phyloP scores from a whole-genome alignment of 345 rosid species.

The Turnera subulata region DNA sequence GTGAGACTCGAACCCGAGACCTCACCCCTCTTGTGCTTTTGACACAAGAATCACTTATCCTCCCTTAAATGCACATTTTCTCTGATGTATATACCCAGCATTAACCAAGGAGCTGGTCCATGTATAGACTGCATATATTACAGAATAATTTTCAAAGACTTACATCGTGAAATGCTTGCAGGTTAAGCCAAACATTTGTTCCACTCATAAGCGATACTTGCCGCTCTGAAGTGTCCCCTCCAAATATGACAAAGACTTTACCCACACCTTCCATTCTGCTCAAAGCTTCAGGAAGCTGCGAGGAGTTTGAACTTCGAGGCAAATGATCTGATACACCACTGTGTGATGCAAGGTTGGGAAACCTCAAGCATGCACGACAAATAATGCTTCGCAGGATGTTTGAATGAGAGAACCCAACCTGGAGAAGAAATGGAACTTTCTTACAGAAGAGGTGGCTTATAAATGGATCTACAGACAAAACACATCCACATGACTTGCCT shows the following conservation, averaged over 20 bases:
- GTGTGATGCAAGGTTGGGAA: conserved; percentile 52
- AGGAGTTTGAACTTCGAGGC: conserved; percentile 28
- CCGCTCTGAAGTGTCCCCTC: conserved; percentile 94
- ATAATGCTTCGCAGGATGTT: conserved; percentile 75
- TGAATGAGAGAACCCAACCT: conserved; percentile 97
- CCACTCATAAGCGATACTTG: conserved; percentile 98
- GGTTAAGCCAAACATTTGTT: conserved; percentile 90
- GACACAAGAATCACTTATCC: too few relatives aligned
- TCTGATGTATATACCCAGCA: too few relatives aligned
- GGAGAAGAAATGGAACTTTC: conserved; percentile 19
- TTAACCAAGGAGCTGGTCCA: too few relatives aligned
- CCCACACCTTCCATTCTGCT: conserved; percentile 27
- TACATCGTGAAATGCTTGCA: conserved; percentile 79
- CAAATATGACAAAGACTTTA: conserved; percentile 79
- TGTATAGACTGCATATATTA: too few relatives aligned
- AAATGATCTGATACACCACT: conserved; percentile 35
- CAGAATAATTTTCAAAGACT: conserved; percentile 26
- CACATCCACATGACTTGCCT: background rate
- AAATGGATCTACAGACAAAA: background rate
- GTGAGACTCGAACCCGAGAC: too few relatives aligned
- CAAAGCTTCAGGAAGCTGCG: conserved; percentile 23
- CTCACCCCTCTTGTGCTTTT: too few relatives aligned
- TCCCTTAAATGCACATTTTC: too few relatives aligned
- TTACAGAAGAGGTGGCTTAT: conserved; percentile 2
- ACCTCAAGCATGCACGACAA: conserved; percentile 71